Evolutionary conservation across 768 basidiomycete species (phyloP).

Genomic region (Pleurotus ostreatus): DNA sequence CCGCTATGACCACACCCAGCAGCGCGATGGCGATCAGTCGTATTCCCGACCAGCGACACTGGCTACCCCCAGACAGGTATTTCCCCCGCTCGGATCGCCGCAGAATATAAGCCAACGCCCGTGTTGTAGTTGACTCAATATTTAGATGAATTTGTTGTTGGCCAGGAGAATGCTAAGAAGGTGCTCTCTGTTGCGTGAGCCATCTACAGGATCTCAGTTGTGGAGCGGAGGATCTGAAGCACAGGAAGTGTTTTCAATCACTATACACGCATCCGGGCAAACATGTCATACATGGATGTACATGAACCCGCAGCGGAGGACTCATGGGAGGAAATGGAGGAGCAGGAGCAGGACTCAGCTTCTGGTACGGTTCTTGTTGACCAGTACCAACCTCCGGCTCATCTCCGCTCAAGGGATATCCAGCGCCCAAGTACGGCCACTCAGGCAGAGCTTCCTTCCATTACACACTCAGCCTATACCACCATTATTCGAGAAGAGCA

Average conservation of each 20-base stretch:
- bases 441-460: constrained; percentile 48
- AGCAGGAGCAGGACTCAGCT: not conserved
- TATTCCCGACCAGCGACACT: constrained; percentile 37
- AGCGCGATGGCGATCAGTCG: constrained; percentile 26
- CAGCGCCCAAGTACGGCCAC: constrained; percentile 60
- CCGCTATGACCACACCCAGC: constrained; percentile 35
- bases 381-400: constrained; percentile 18
- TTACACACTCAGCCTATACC: constrained; percentile 35
- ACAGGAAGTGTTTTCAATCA: constrained; percentile 83
- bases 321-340: constrained; percentile 8
- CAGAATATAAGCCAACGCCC: constrained; percentile 4
- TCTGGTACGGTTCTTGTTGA: not conserved
- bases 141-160: constrained; percentile 85
- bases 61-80: constrained; percentile 57
- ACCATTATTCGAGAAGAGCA: constrained; percentile 89
- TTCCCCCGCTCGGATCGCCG: not conserved
- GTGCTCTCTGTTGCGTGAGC: constrained; percentile 91
- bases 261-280: constrained; percentile 82
- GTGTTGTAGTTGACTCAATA: constrained; percentile 69
- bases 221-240: not conserved
- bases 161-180: constrained; percentile 91
- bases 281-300: constrained; percentile 47
- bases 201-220: not conserved
- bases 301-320: constrained; percentile 20
- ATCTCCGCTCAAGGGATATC: constrained; percentile 33